Base-by-base conservation (phyloP, 2,329 filamentous ascomycete genomes). In the Dothistroma pini region DNA sequence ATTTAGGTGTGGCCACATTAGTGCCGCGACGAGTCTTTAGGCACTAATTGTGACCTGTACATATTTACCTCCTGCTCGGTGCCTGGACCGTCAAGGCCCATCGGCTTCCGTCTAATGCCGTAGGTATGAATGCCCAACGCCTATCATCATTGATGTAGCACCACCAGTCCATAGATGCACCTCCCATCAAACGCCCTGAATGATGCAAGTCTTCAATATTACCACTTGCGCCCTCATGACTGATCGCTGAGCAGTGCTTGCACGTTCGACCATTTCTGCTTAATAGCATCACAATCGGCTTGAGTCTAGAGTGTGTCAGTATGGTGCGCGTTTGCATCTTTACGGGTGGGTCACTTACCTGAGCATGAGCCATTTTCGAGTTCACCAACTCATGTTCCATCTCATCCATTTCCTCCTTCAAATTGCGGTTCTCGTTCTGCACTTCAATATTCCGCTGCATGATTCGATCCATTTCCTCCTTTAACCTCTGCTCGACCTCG, bases 361-460 rank as follows among this genome's bases (percentile, higher is more conserved):
- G 91, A 58, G 95, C 95, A 79, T 93, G 92, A 71, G 86, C 86
- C 90, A 99, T 89, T 83, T 99, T 99, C 1, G 92, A 95, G 73
- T 89, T 86, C 65, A 99, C 93, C 67, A 99, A 80, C 75, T 92
- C 87, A 76, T 93, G 90, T 80, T 97, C 95, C 80, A 97, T 90
- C 69, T 97, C 92, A 5, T 86, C 83, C 83, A 96, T 84, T 71
- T 95, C 90, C 73, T 96, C 93, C 76, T 97, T 93, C 68, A 99
- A 79, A 60, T 83, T 85, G 62, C 89, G 84, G 72, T 97, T 99
- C 78, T 96, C 91, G 69, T 96, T 92, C 71, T 97, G 93, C 8
- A 97, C 93, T 71, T 96, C 91, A 64, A 89, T 85, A 73, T 97
- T 97, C 63, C 92, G 86, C 75, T 91, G 87, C 89, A 97, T 95